These are phyloP conservation scores for Plectosphaerella cucumerina DNA, from an alignment of 2,329 filamentous ascomycete species.

Conservation along the genomic window DNA sequence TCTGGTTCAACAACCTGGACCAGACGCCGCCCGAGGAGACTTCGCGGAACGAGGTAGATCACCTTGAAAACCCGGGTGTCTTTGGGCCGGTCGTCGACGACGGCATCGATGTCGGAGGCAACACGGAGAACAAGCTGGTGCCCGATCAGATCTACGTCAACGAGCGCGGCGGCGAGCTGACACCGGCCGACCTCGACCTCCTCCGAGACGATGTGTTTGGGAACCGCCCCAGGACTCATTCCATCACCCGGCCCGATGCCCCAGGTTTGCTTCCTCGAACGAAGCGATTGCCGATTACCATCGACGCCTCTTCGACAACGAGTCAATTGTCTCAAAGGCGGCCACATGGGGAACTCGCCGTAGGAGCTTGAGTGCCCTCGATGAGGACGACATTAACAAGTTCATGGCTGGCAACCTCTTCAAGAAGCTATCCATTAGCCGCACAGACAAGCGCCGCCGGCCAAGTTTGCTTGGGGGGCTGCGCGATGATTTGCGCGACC, in stretches of 20 bases:
- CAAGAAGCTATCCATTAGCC: slow-evolving; percentile 56
- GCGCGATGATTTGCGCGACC: slow-evolving; percentile 44
- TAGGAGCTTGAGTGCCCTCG: slow-evolving; percentile 54
- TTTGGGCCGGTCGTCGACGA: slow-evolving; percentile 13
- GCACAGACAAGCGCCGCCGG: slow-evolving; percentile 34
- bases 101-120: slow-evolving; percentile 38
- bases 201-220: slow-evolving; percentile 28
- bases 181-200: slow-evolving; percentile 42
- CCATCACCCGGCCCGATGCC: slow-evolving; percentile 31
- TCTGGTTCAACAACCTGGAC: slow-evolving; percentile 21
- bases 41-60: slow-evolving; percentile 11
- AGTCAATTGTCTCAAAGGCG: slow-evolving; percentile 56
- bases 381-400: slow-evolving; percentile 47
- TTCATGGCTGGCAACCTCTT: slow-evolving; percentile 57
- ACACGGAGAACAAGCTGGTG: slow-evolving; percentile 46
- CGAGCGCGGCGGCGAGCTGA: slow-evolving; percentile 35
- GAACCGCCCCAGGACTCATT: slow-evolving; percentile 41
- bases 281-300: slow-evolving; percentile 51
- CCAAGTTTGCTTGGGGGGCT: slow-evolving; percentile 38
- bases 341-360: slow-evolving; percentile 69
- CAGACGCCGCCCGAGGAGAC: slow-evolving; percentile 4
- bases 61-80: slow-evolving; percentile 25
- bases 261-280: slow-evolving; percentile 38
- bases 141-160: slow-evolving; percentile 46
- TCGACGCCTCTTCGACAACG: slow-evolving; percentile 48